Evolutionary conservation across 345 rosid species (phyloP).

Genomic region (Melastoma malabathricum): DNA sequence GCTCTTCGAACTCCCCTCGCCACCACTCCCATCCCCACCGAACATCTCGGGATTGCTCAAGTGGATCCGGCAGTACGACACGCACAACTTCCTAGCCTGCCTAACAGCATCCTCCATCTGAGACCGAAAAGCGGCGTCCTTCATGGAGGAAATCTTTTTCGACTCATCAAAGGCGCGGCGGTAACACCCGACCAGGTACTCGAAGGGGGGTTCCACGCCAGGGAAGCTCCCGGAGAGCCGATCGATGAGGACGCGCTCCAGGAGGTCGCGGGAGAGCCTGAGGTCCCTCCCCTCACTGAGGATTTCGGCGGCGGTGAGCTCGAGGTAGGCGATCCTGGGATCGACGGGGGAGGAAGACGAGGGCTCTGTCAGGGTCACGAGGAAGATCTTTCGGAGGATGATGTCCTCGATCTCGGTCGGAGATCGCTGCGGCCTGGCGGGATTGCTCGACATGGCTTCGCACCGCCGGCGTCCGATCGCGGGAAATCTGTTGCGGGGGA

Average conservation of each 20-base stretch:
- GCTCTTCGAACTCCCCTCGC: constrained; percentile 6
- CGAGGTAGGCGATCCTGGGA: constrained; percentile 49
- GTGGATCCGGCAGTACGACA: constrained; percentile 69
- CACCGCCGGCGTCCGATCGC: too few relatives aligned
- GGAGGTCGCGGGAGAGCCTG: constrained; percentile 50
- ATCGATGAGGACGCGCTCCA: constrained; percentile 72
- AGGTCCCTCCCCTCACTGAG: constrained; percentile 80
- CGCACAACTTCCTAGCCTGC: constrained; percentile 55
- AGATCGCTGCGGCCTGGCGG: constrained; percentile 41
- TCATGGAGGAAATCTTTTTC: constrained; percentile 70
- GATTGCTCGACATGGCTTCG: too few relatives aligned
- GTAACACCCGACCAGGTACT: constrained; percentile 65
- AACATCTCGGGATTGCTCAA: constrained; percentile 68
- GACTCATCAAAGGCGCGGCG: constrained; percentile 69
- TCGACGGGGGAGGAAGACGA: constrained; percentile 20
- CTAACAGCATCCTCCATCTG: constrained; percentile 53
- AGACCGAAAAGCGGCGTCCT: constrained; percentile 51
- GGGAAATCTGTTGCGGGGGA: too few relatives aligned
- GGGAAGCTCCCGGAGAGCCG: constrained; percentile 67
- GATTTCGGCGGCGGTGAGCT: constrained; percentile 82
- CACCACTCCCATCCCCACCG: constrained; percentile 9
- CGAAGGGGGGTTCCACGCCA: constrained; percentile 41
- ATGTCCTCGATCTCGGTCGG: constrained; percentile 77
- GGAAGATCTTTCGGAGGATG: constrained; percentile 69
- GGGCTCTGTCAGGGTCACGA: constrained; percentile 38